Percentiles rank a stretch among this genome's conserved stretches.
Evolutionary conservation across 768 basidiomycete species (phyloP).

Genomic region (Tricholoma saponaceum): DNA sequence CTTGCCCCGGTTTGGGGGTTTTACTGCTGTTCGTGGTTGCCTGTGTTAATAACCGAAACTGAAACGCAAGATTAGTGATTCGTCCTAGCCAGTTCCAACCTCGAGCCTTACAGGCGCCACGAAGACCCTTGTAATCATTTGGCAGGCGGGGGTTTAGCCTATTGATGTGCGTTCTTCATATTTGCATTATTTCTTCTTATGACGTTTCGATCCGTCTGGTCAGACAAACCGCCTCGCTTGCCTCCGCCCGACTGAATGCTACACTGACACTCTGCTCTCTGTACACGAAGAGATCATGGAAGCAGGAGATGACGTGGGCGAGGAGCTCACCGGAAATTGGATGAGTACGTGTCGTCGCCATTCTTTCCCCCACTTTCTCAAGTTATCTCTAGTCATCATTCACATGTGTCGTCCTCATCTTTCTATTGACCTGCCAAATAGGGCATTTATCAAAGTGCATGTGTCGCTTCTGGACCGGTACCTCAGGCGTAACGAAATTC

Average conservation of each 20-base stretch:
- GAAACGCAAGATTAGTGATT: no score
- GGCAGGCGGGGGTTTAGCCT: slow-evolving; percentile 55
- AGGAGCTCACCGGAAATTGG: slow-evolving; percentile 46
- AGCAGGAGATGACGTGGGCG: slow-evolving; percentile 46
- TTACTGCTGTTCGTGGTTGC: no score
- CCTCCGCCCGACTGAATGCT: slow-evolving; percentile 68
- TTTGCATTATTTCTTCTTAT: background rate
- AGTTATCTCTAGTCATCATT: background rate
- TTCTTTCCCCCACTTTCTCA: background rate
- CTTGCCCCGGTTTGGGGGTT: no score
- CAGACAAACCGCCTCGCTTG: slow-evolving; percentile 71
- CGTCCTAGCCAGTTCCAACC: background rate
- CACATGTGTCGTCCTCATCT: background rate
- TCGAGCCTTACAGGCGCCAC: slow-evolving; percentile 38
- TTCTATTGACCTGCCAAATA: slow-evolving; percentile 8
- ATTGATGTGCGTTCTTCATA: slow-evolving; percentile 50
- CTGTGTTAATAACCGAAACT: background rate
- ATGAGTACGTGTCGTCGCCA: slow-evolving; percentile 34
- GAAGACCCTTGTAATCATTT: slow-evolving; percentile 51
- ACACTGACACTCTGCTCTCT: slow-evolving; percentile 59
- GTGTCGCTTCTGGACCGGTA: slow-evolving; percentile 74
- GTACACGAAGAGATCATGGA: slow-evolving; percentile 58
- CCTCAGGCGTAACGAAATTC: slow-evolving; percentile 68
- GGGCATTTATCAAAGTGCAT: slow-evolving; percentile 41
- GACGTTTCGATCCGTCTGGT: background rate